These are phyloP conservation scores for Serendipita sp. DNA, from an alignment of 768 basidiomycete species.

Conservation along the genomic window DNA sequence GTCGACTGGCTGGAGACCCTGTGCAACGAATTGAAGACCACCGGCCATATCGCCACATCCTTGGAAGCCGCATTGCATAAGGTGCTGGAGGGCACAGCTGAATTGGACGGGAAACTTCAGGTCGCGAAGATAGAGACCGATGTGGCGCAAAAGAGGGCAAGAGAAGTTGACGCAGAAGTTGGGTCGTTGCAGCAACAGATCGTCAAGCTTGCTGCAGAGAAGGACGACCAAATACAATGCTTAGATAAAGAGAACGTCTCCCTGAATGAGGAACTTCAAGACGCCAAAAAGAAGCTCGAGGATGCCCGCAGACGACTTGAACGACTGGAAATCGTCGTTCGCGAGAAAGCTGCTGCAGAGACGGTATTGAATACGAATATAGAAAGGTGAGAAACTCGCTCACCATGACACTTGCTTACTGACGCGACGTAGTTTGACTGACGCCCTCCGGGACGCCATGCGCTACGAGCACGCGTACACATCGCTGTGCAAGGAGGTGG, in stretches of 20 bases:
- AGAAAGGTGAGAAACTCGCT: slow-evolving; percentile 35
- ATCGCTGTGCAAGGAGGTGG: slow-evolving; percentile 45
- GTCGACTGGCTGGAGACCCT: neutral
- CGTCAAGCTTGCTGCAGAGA: neutral
- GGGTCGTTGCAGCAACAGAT: slow-evolving; percentile 10
- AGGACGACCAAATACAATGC: neutral
- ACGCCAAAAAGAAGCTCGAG: slow-evolving; percentile 21
- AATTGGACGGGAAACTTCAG: slow-evolving; percentile 21
- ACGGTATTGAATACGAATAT: slow-evolving; percentile 53
- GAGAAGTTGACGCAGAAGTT: slow-evolving; percentile 14
- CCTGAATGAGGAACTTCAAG: slow-evolving; percentile 21
- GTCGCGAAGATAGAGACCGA: slow-evolving; percentile 17
- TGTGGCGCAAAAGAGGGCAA: neutral
- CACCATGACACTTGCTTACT: neutral
- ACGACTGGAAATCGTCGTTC: slow-evolving; percentile 32
- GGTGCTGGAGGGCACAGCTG: slow-evolving; percentile 10
- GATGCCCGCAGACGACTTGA: neutral
- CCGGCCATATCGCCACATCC: neutral
- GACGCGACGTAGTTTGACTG: slow-evolving; percentile 22
- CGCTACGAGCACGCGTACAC: slow-evolving; percentile 60
- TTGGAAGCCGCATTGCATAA: neutral
- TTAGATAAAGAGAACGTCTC: neutral
- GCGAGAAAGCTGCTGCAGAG: slow-evolving; percentile 48
- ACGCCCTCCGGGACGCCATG: slow-evolving; percentile 44
- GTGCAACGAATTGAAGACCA: neutral